Percentiles rank a stretch among this genome's conserved stretches.
Conservation (phyloP, 108 stramenopile genomes). For the Ochromonas danica region DNA sequence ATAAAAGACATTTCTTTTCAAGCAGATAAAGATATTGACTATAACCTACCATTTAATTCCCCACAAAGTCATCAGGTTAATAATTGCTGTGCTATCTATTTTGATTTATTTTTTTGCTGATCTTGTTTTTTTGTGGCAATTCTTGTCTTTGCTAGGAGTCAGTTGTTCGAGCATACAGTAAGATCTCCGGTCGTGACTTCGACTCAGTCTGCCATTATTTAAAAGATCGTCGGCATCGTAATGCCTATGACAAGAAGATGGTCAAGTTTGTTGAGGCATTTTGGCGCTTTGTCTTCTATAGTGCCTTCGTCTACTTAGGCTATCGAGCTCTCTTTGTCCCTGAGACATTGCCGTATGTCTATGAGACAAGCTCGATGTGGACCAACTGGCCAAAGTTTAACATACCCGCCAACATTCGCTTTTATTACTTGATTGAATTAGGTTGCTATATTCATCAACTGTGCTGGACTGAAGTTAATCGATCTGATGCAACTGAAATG, state of each 20-base stretch:
- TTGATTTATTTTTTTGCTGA: background rate
- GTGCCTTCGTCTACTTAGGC: background rate
- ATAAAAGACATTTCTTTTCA: background rate
- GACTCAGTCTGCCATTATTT: background rate
- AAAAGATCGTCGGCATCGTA: background rate
- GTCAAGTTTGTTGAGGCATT: conserved; percentile 31
- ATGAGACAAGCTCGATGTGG: background rate
- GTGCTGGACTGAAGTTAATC: conserved; percentile 29
- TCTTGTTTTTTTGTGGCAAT: background rate
- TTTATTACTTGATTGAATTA: conserved; percentile 27
- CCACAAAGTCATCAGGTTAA: too few species aligned
- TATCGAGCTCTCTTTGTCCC: conserved; percentile 25
- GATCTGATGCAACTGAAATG: conserved; percentile 28
- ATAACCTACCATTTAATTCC: background rate
- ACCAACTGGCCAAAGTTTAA: background rate
- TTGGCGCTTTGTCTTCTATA: conserved; percentile 24
- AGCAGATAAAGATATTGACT: background rate
- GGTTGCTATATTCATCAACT: conserved; percentile 32
- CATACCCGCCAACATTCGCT: background rate
- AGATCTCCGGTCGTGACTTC: background rate
- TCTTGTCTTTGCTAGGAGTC: background rate
- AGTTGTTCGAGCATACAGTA: background rate
- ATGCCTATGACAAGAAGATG: background rate
- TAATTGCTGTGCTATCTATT: too few species aligned
- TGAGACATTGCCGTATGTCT: background rate